Evolutionary conservation across 2,329 filamentous ascomycete genomes (phyloP).

Genomic region (Penicillium sp.): DNA sequence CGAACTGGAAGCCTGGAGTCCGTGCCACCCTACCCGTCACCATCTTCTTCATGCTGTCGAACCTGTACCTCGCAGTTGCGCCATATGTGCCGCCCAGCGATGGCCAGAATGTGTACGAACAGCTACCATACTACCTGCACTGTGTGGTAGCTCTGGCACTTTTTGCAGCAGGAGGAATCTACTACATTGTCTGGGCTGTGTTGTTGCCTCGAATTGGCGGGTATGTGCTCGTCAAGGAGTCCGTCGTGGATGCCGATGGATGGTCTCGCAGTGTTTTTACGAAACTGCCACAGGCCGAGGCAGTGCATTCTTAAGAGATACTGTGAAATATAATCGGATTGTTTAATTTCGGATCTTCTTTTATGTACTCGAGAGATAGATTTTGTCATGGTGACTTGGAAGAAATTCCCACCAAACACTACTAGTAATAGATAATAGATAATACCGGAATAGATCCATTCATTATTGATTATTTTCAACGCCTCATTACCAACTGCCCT

Average conservation of each 20-base stretch:
- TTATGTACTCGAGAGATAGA: neutral
- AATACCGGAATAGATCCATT: neutral
- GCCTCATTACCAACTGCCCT: neutral
- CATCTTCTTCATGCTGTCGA: conserved; percentile 53
- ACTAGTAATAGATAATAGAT: neutral
- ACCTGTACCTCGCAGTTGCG: conserved; percentile 53
- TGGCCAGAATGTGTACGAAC: conserved; percentile 51
- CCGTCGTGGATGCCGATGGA: conserved; percentile 57
- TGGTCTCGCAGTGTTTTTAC: conserved; percentile 61
- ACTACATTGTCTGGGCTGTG: conserved; percentile 53
- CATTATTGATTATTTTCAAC: neutral
- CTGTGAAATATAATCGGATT: neutral
- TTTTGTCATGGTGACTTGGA: neutral
- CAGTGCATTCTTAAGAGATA: conserved; percentile 2
- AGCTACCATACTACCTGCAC: conserved; percentile 54
- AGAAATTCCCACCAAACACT: neutral
- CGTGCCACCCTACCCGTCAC: conserved; percentile 51
- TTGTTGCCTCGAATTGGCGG: conserved; percentile 44
- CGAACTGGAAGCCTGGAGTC: conserved; percentile 50
- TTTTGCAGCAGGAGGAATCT: conserved; percentile 50
- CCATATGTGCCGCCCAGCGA: conserved; percentile 52
- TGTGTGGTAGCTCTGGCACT: conserved; percentile 53
- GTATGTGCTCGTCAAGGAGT: conserved; percentile 57
- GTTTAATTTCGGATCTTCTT: neutral
- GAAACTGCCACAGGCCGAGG: conserved; percentile 36